Percentiles rank a stretch among this genome's conserved stretches.
Evolutionary conservation across 164 flowering plant genomes (phyloP).

Genomic region (Macadamia integrifolia): DNA sequence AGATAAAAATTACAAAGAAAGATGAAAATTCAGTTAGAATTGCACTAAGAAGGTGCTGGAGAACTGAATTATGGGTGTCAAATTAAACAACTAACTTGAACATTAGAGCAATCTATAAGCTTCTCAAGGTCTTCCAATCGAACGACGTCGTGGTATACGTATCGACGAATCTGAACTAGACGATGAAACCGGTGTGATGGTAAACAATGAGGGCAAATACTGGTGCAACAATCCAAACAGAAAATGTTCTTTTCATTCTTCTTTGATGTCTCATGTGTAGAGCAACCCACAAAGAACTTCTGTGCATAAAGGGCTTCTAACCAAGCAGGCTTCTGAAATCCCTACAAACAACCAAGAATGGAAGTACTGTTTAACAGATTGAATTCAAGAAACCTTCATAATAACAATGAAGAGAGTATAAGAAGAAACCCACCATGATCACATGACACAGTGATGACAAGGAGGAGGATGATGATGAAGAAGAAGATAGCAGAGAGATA

Average conservation of each 20-base stretch:
- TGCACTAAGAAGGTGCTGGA: not conserved
- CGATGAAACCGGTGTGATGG: conserved; percentile 66
- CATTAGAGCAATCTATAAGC: conserved; percentile 80
- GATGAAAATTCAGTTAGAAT: not conserved
- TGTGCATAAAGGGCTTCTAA: conserved; percentile 66
- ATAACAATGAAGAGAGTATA: not conserved
- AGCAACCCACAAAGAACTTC: conserved; percentile 70
- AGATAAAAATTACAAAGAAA: not conserved
- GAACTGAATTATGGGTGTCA: not conserved
- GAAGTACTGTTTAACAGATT: not conserved
- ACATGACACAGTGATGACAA: conserved; percentile 5
- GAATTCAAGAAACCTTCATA: not conserved
- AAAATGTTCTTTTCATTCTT: conserved; percentile 87
- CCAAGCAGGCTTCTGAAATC: conserved; percentile 80
- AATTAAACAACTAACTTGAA: conserved; percentile 48
- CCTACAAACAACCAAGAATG: conserved; percentile 26
- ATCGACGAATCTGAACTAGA: conserved; percentile 81
- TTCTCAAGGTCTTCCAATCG: conserved; percentile 83
- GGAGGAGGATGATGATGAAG: not conserved
- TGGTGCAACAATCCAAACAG: conserved; percentile 90
- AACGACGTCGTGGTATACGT: conserved; percentile 86
- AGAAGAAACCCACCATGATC: conserved; percentile 29
- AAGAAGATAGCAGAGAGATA: not conserved
- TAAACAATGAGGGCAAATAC: conserved; percentile 86
- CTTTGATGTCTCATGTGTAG: conserved; percentile 64